phyloP scores from a whole-genome alignment of 352 stramenopile genomes.

The Peronospora belbahrii region DNA sequence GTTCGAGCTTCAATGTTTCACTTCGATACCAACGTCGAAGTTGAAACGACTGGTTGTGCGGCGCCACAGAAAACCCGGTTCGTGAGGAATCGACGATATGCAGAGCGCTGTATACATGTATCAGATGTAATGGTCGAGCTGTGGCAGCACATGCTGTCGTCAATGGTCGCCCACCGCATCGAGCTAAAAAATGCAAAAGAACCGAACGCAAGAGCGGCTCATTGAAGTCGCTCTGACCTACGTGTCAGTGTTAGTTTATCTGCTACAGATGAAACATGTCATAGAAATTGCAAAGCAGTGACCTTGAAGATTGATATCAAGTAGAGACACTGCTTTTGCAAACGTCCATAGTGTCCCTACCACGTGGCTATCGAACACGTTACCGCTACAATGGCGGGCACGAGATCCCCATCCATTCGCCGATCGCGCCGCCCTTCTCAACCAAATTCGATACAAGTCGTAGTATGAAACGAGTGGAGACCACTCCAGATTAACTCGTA shows the following conservation, averaged over 20 bases:
- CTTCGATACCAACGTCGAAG: conserved; percentile 8
- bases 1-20: conserved; percentile 4
- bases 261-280: no score
- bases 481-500: conserved; percentile 2
- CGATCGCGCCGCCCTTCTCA: conserved; percentile 12
- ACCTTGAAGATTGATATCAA: no score
- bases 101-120: no score
- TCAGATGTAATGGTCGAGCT: no score
- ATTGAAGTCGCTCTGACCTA: conserved; percentile 9
- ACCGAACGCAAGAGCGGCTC: conserved; percentile 20
- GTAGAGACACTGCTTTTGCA: background rate
- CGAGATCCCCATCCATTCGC: conserved; percentile 13
- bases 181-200: no score
- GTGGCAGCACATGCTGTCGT: no score
- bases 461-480: conserved; percentile 19
- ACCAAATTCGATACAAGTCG: conserved; percentile 3
- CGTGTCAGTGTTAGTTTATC: no score
- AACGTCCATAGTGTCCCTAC: background rate
- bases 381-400: conserved; percentile 4
- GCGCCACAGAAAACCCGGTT: conserved; percentile 2
- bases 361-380: no score
- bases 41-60: conserved; percentile 9
- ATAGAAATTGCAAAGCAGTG: no score
- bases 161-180: background rate
- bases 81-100: conserved; percentile 7